These are phyloP conservation scores for Saprolegnia diclina DNA, from an alignment of 352 stramenopile genomes.

Conservation along the genomic window DNA sequence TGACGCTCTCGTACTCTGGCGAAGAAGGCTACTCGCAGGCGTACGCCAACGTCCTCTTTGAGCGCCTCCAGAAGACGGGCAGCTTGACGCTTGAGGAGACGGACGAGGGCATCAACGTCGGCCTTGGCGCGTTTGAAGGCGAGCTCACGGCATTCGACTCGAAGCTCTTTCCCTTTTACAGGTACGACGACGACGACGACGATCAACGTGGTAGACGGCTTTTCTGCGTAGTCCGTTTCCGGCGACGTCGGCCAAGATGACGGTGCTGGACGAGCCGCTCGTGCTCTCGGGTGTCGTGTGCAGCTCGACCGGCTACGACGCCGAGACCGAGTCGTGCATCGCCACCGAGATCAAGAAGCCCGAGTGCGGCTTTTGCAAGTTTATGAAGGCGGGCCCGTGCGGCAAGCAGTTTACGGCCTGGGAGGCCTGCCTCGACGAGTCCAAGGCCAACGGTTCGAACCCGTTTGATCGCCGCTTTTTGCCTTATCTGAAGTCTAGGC, in stretches of 20 bases:
- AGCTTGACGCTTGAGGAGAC: slow-evolving; percentile 42
- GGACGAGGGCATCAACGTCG: slow-evolving; percentile 14
- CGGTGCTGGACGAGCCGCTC: slow-evolving; percentile 32
- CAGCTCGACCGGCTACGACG: slow-evolving; percentile 59
- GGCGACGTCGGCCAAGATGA: slow-evolving; percentile 39
- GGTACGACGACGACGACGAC: not conserved
- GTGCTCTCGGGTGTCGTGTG: slow-evolving; percentile 59
- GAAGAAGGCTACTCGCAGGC: slow-evolving; percentile 42
- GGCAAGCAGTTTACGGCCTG: slow-evolving; percentile 71
- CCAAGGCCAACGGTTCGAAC: slow-evolving; percentile 47
- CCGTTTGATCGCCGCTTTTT: not conserved
- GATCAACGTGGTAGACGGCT: not conserved
- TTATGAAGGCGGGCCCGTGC: slow-evolving; percentile 86
- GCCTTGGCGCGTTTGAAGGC: slow-evolving; percentile 29
- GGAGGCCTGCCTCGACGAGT: slow-evolving; percentile 73
- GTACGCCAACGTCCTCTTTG: slow-evolving; percentile 68
- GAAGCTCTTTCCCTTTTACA: slow-evolving; percentile 68
- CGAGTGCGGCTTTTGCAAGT: slow-evolving; percentile 87
- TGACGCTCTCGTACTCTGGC: slow-evolving; percentile 53
- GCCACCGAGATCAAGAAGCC: slow-evolving; percentile 44
- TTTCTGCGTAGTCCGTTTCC: slow-evolving; percentile 48
- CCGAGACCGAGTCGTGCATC: slow-evolving; percentile 39
- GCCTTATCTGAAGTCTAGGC: not conserved
- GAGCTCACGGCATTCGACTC: slow-evolving; percentile 66
- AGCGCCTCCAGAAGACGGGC: slow-evolving; percentile 64